A percentile compares a stretch with the other conserved stretches of the same genome.
phyloP scores from a whole-genome alignment of 805 yeast species.

The Suhomyces xylopsoci region DNA sequence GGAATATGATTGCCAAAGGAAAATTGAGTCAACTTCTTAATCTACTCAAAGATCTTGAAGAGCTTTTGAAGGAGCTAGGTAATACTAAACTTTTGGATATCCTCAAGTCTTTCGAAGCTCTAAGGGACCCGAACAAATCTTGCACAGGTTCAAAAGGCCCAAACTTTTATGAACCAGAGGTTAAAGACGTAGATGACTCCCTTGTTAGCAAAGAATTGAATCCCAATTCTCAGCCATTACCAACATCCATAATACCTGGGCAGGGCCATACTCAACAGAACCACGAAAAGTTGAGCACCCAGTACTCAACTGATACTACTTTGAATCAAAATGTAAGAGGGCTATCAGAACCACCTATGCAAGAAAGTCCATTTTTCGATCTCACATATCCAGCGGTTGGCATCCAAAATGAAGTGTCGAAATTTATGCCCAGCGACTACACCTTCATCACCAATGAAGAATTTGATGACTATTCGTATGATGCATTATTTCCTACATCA shows the following conservation, averaged over 20 bases:
- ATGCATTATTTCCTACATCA: not conserved
- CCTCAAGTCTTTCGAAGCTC: not conserved
- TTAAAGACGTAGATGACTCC: not conserved
- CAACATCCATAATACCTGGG: not conserved
- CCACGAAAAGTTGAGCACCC: not conserved
- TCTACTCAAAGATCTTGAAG: not conserved
- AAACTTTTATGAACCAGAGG: not conserved
- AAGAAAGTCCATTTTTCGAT: not conserved
- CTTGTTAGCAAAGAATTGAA: not conserved
- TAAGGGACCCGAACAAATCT: not conserved
- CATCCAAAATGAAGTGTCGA: not conserved
- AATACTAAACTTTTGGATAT: not conserved
- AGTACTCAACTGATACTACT: not conserved
- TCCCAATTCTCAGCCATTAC: not conserved
- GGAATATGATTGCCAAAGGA: slow-evolving; percentile 22
- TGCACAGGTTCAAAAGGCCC: not conserved
- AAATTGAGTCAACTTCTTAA: slow-evolving; percentile 13
- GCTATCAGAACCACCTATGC: not conserved
- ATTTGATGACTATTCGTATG: not conserved
- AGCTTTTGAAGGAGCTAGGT: not conserved
- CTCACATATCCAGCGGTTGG: not conserved
- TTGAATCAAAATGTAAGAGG: not conserved
- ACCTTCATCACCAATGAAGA: not conserved
- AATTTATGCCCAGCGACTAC: not conserved
- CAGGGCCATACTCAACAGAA: not conserved